A percentile compares a stretch with the other conserved stretches of the same genome.
These are phyloP conservation scores for Pyronema omphalodes DNA, from an alignment of 495 filamentous ascomycete genomes.

Conservation along the genomic window DNA sequence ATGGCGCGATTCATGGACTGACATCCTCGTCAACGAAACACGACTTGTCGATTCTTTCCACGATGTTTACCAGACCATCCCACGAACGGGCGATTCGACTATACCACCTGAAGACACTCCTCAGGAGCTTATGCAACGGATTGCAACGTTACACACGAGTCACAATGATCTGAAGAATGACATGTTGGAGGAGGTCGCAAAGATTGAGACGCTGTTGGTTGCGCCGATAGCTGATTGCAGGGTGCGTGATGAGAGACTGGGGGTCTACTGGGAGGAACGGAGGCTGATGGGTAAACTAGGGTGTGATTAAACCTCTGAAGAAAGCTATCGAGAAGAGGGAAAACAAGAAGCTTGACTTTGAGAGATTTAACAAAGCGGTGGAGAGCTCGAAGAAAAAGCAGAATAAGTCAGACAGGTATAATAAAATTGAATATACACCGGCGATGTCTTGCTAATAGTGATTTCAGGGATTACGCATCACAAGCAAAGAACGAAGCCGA, in stretches of 20 bases:
- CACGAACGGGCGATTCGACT: conserved; percentile 40
- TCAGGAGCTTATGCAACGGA: conserved; percentile 42
- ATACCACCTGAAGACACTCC: conserved; percentile 41
- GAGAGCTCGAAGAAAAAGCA: conserved; percentile 53
- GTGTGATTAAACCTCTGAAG: conserved; percentile 54
- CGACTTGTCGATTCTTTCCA: conserved; percentile 54
- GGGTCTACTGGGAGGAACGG: neutral
- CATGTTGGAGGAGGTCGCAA: conserved; percentile 50
- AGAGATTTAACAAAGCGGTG: conserved; percentile 56
- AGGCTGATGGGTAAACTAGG: conserved; percentile 33
- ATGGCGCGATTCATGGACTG: conserved; percentile 75
- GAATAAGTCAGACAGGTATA: conserved; percentile 40
- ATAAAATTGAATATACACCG: neutral
- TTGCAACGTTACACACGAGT: conserved; percentile 44
- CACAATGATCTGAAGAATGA: conserved; percentile 63
- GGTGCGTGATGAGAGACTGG: conserved; percentile 5
- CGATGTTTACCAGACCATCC: conserved; percentile 63
- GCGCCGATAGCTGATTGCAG: conserved; percentile 42
- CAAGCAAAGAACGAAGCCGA: conserved; percentile 68
- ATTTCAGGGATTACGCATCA: conserved; percentile 51
- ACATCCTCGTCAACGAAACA: conserved; percentile 53
- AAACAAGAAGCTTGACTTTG: conserved; percentile 77
- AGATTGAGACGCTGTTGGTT: conserved; percentile 56
- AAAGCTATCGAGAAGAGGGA: conserved; percentile 87
- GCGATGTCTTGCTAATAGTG: neutral